phyloP scores from a whole-genome alignment of 164 flowering plant genomes.

The Vitis amurensis region DNA sequence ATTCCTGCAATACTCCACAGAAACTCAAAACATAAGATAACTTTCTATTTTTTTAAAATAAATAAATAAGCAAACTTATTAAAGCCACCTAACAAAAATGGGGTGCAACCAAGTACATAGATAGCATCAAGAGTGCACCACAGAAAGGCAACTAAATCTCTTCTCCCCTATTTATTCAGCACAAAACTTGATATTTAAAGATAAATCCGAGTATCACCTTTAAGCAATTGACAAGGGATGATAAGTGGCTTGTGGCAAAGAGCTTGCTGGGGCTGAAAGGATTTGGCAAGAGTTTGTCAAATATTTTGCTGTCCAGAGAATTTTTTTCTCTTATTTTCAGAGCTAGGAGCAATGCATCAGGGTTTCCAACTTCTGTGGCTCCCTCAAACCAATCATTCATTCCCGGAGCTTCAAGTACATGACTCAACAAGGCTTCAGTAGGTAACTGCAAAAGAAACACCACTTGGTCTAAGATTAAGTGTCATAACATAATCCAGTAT shows the following conservation, averaged over 20 bases:
- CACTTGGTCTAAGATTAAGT: not conserved
- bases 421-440: conserved; percentile 51
- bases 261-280: conserved; percentile 62
- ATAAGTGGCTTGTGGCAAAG: conserved; percentile 59
- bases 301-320: conserved; percentile 40
- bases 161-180: not conserved
- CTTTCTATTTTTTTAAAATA: not conserved
- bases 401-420: conserved; percentile 76
- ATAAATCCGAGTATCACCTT: conserved; percentile 48
- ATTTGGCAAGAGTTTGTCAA: conserved; percentile 72
- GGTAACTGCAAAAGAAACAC: conserved; percentile 63
- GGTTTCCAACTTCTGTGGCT: conserved; percentile 75
- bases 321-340: conserved; percentile 64
- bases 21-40: conserved; percentile 5
- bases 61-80: not conserved
- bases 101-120: no score
- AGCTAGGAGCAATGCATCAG: conserved; percentile 92
- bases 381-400: conserved; percentile 77
- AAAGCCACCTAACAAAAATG: no score
- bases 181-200: not conserved
- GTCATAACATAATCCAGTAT: not conserved
- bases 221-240: conserved; percentile 62
- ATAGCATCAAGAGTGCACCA: no score
- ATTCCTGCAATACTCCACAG: conserved; percentile 59
- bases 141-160: no score